Percentiles rank a stretch among this genome's conserved stretches.
These are phyloP conservation scores for Syzygium grande DNA, from an alignment of 345 rosid species.

Conservation along the genomic window DNA sequence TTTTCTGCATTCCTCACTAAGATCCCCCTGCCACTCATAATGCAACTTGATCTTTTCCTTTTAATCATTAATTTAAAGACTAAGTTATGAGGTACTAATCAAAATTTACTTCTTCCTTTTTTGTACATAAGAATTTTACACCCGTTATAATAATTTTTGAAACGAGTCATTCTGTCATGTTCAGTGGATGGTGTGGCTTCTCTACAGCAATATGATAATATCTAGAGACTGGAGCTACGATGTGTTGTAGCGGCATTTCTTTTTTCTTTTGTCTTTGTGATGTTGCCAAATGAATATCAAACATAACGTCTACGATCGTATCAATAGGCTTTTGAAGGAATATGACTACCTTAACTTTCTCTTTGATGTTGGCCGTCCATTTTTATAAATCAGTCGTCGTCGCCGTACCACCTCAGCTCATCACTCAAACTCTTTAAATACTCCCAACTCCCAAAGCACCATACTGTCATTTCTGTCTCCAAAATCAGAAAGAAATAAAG, in stretches of 20 bases:
- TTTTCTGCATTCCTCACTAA: background rate
- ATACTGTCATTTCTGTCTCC: background rate
- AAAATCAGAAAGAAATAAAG: background rate
- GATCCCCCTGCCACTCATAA: too few relatives aligned
- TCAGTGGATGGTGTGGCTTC: accelerated
- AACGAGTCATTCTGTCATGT: accelerated
- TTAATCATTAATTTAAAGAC: background rate
- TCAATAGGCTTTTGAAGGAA: background rate
- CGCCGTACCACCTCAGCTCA: background rate
- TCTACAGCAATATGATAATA: background rate
- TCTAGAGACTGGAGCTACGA: accelerated
- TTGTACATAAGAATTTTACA: background rate
- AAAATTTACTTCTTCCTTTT: background rate
- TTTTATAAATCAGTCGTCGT: background rate
- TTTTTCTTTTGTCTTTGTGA: background rate
- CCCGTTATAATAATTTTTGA: accelerated
- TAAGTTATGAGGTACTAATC: background rate
- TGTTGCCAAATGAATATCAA: background rate
- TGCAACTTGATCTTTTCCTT: background rate
- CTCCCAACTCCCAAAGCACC: background rate
- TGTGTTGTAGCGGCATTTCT: background rate
- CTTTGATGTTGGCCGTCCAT: background rate
- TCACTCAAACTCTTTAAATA: background rate
- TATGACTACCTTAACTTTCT: background rate
- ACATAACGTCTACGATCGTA: background rate